These are phyloP conservation scores for Stachybotrys elegans DNA, from an alignment of 2,329 filamentous ascomycete genomes.

Conservation along the genomic window DNA sequence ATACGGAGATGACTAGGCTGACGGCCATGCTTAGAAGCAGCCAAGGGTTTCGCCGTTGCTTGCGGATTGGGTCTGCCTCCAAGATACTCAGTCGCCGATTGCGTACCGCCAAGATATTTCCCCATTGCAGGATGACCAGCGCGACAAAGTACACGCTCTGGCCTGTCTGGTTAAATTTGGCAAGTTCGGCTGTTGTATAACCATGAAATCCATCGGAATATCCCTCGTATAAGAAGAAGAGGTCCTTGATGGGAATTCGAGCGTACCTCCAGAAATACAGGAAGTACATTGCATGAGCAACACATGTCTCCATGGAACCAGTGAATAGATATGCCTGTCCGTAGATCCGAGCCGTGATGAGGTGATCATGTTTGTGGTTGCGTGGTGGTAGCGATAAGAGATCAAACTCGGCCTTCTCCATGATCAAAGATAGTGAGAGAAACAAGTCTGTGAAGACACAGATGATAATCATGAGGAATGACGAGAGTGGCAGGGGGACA, in stretches of 20 bases:
- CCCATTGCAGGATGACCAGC: conserved; percentile 48
- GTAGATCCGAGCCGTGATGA: conserved; percentile 48
- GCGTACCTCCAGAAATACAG: conserved; percentile 44
- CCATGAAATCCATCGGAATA: conserved; percentile 45
- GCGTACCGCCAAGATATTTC: conserved; percentile 45
- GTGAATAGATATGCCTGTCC: conserved; percentile 47
- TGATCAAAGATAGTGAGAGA: conserved; percentile 44
- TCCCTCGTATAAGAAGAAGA: conserved; percentile 45
- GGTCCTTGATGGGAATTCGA: conserved; percentile 38
- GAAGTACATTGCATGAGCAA: conserved; percentile 49
- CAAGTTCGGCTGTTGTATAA: conserved; percentile 38
- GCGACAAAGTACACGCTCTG: conserved; percentile 51
- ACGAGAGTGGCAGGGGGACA: conserved; percentile 43
- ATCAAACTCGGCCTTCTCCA: conserved; percentile 52
- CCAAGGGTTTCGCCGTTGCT: conserved; percentile 44
- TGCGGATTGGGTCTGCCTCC: conserved; percentile 43
- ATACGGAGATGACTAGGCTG: conserved; percentile 45
- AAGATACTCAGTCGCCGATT: conserved; percentile 47
- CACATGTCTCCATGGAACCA: conserved; percentile 45
- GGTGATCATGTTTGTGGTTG: conserved; percentile 42
- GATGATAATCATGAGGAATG: conserved; percentile 55
- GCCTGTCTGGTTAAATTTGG: conserved; percentile 41
- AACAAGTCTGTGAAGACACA: conserved; percentile 53
- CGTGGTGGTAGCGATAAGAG: conserved; percentile 45
- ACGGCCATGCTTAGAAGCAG: conserved; percentile 39